Evolutionary conservation across 2,329 filamentous ascomycete genomes (phyloP).

Genomic region (Acephala macrosclerotiorum): DNA sequence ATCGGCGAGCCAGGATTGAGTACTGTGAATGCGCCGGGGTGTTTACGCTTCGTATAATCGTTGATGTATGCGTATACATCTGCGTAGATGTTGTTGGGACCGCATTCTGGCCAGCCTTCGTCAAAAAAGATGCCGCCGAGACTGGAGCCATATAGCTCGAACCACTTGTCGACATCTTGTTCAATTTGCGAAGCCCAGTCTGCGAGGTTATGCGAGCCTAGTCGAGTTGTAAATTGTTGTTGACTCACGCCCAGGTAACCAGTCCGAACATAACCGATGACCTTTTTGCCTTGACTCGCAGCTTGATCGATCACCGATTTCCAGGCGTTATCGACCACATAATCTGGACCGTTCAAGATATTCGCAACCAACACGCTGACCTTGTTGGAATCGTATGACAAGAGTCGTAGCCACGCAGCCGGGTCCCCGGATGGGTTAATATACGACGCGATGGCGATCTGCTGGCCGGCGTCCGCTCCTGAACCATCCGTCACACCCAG

Average conservation of each 20-base stretch:
- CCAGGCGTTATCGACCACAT: constrained; percentile 16
- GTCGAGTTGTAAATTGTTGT: constrained; percentile 30
- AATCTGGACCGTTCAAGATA: constrained; percentile 25
- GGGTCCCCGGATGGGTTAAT: constrained; percentile 26
- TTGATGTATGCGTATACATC: constrained; percentile 42
- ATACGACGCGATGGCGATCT: constrained; percentile 27
- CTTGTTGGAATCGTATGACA: constrained; percentile 16
- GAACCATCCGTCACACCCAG: too few species aligned
- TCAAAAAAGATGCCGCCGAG: constrained; percentile 47
- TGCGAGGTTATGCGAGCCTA: constrained; percentile 30
- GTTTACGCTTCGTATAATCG: constrained; percentile 36
- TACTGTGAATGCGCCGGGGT: constrained; percentile 39
- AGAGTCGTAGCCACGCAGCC: constrained; percentile 17
- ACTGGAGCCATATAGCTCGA: constrained; percentile 16
- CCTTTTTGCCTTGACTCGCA: constrained; percentile 16
- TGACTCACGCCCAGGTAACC: constrained; percentile 24
- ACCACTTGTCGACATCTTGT: constrained; percentile 39
- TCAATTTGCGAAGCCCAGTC: constrained; percentile 41
- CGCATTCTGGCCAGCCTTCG: constrained; percentile 43
- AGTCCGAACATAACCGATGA: constrained; percentile 26
- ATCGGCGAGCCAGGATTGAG: constrained; percentile 38
- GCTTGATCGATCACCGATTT: constrained; percentile 20
- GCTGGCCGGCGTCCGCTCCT: too few species aligned
- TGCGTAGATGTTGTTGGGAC: constrained; percentile 39
- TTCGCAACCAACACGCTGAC: constrained; percentile 22